phyloP scores from a whole-genome alignment of 345 rosid genomes.

The Toxicodendron radicans region DNA sequence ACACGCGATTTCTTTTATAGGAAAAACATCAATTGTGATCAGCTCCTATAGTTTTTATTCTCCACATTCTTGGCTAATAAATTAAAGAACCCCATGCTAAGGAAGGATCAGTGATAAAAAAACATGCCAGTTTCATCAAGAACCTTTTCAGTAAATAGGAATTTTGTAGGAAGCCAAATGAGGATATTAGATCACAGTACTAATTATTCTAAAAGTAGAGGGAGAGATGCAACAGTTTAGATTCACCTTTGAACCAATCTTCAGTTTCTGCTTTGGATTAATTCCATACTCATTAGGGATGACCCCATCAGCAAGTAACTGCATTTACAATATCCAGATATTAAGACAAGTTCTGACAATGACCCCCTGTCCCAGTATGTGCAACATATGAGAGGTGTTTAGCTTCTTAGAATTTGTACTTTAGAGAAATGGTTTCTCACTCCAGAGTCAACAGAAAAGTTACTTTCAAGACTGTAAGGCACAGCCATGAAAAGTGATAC shows the following conservation, averaged over 20 bases:
- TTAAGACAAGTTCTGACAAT: constrained; percentile 4
- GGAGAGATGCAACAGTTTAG: neutral
- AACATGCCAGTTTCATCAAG: neutral
- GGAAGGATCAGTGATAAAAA: neutral
- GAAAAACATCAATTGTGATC: neutral
- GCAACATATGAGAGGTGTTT: neutral
- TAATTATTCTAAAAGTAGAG: neutral
- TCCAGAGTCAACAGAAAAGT: neutral
- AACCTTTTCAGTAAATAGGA: neutral
- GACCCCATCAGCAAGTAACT: constrained; percentile 98
- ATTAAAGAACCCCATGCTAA: neutral
- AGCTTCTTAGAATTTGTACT: neutral
- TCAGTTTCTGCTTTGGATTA: constrained; percentile 91
- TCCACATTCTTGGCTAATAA: neutral
- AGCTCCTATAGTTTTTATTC: neutral
- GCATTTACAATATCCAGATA: constrained; percentile 38
- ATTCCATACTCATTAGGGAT: constrained; percentile 98
- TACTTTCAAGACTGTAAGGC: neutral
- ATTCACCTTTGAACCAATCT: constrained; percentile 92
- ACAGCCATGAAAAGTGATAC: neutral
- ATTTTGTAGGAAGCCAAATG: neutral
- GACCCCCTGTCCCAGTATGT: constrained; percentile 12
- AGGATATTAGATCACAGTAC: neutral
- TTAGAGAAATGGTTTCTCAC: neutral
- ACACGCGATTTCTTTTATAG: neutral